Conservation (phyloP, 495 filamentous ascomycete species). For the Trichodelitschia bisporula region DNA sequence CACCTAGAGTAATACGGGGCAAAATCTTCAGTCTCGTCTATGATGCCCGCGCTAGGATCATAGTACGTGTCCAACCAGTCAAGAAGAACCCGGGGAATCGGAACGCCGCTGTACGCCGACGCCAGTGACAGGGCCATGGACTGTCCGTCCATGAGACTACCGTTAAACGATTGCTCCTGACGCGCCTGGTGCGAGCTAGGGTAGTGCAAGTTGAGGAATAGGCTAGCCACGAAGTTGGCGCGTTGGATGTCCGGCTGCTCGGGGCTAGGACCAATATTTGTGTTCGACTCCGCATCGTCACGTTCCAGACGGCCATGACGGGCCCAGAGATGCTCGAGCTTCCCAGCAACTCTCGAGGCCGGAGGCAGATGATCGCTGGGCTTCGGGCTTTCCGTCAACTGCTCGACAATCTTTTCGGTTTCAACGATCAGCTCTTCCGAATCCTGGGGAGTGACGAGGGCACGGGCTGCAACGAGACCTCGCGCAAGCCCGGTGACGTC, state of each 20-base stretch:
- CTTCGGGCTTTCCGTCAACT: conserved; percentile 6
- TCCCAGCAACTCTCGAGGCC: too few relatives aligned
- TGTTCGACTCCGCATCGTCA: conserved; percentile 17
- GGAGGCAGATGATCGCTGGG: too few relatives aligned
- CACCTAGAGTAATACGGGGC: too few relatives aligned
- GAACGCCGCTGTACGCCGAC: conserved; percentile 6
- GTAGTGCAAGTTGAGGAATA: conserved; percentile 53
- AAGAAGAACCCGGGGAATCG: conserved; percentile 49
- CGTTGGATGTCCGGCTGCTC: conserved; percentile 19
- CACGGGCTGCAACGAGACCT: conserved; percentile 2
- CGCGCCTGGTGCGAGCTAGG: conserved; percentile 3
- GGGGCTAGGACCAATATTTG: conserved; percentile 12
- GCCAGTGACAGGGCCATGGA: too few relatives aligned
- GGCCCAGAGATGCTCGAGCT: too few relatives aligned
- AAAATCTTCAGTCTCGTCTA: conserved; percentile 29
- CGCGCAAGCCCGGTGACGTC: conserved; percentile 7
- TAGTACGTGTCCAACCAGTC: conserved; percentile 56
- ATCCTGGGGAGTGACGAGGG: not conserved
- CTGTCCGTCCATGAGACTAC: too few relatives aligned
- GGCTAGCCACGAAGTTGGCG: conserved; percentile 42
- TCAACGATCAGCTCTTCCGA: too few relatives aligned
- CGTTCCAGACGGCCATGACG: conserved; percentile 6
- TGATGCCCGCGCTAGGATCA: conserved; percentile 18
- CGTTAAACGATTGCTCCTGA: not conserved
- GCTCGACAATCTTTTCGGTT: conserved; percentile 4